Percentiles rank a stretch among this genome's conserved stretches.
Evolutionary conservation across 495 filamentous ascomycete species (phyloP).

Genomic region (Neurospora tetrasperma): DNA sequence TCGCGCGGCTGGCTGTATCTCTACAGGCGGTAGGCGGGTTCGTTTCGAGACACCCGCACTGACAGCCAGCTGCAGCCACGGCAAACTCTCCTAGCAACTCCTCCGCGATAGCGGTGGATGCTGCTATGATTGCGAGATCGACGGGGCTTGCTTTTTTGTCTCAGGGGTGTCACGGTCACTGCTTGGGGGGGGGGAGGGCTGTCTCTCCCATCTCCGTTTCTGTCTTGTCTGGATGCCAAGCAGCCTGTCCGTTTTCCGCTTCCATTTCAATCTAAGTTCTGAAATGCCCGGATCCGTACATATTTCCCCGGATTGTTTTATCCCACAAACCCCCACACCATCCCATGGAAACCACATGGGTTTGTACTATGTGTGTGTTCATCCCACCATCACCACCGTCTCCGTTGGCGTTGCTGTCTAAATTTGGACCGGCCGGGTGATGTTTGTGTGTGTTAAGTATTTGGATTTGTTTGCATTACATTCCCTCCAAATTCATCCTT

Average conservation of each 20-base stretch:
- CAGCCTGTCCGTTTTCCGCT: neutral
- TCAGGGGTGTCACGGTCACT: neutral
- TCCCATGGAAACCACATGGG: neutral
- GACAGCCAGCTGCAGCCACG: neutral
- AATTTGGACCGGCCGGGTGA: neutral
- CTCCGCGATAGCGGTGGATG: neutral
- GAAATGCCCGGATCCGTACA: neutral
- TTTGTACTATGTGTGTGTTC: no score
- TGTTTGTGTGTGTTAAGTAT: neutral
- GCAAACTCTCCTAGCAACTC: no score
- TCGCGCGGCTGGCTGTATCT: neutral
- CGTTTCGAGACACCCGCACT: neutral
- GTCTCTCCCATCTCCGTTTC: no score
- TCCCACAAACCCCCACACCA: neutral
- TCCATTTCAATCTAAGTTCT: no score
- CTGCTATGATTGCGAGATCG: neutral
- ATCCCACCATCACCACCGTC: neutral
- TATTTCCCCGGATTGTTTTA: neutral
- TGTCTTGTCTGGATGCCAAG: no score
- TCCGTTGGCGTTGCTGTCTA: neutral
- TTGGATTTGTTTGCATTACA: neutral
- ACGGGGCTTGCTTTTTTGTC: neutral
- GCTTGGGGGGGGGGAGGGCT: no score
- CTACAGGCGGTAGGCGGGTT: neutral
- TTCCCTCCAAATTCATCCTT: neutral